Percentiles rank a stretch among this genome's conserved stretches.
Evolutionary conservation across 352 stramenopile species (phyloP).

Genomic region (Aphanomyces stellatus): DNA sequence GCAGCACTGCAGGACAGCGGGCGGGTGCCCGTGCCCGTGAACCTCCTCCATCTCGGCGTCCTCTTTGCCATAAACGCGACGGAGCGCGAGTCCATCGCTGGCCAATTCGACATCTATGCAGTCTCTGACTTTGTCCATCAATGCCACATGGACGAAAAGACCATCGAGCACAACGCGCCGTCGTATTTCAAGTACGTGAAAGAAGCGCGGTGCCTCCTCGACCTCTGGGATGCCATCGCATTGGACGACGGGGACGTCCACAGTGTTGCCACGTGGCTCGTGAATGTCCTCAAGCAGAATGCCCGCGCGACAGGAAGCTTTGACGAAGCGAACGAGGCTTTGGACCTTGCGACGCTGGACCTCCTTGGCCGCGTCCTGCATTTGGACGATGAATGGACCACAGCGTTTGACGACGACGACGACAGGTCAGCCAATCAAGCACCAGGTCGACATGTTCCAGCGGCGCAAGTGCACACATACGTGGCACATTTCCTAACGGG

Average conservation of each 20-base stretch:
- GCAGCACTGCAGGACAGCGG: neutral
- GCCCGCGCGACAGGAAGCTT: neutral
- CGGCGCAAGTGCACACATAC: neutral
- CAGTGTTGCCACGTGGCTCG: neutral
- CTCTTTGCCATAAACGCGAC: conserved; percentile 1
- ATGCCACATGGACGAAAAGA: neutral
- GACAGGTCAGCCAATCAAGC: neutral
- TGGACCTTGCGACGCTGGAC: neutral
- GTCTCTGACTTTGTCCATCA: conserved; percentile 1
- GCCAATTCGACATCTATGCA: neutral
- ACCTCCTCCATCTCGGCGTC: conserved; percentile 10
- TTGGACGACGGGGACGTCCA: neutral
- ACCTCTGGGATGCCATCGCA: conserved; percentile 4
- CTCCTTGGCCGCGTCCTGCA: neutral
- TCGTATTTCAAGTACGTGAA: conserved; percentile 6
- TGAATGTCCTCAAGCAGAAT: neutral
- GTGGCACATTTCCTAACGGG: neutral
- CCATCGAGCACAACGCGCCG: neutral
- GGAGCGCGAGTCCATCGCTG: neutral
- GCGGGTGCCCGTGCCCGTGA: neutral
- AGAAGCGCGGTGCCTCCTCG: neutral
- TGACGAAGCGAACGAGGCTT: neutral
- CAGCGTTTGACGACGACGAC: neutral
- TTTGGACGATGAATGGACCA: neutral
- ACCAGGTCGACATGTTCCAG: neutral